Conservation (phyloP, 495 filamentous ascomycete species). For the Neurospora sp. region DNA sequence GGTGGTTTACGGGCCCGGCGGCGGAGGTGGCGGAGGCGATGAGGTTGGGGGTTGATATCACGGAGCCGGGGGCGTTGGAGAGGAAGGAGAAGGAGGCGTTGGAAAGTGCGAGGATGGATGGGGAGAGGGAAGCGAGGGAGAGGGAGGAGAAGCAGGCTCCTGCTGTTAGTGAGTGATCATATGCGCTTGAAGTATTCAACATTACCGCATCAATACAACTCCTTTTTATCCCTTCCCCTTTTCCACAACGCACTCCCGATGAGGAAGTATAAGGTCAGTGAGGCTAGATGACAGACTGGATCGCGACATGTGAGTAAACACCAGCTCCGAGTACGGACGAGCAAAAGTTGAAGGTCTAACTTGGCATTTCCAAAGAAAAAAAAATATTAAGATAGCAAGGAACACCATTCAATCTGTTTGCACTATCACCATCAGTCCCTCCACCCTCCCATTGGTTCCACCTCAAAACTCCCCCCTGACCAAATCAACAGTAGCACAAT, state of each 20-base stretch:
- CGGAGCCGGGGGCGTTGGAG: conserved; percentile 41
- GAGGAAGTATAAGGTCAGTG: too few species aligned
- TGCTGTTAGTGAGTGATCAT: background rate
- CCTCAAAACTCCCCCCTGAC: background rate
- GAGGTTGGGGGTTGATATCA: conserved; percentile 34
- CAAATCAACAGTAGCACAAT: conserved; percentile 5
- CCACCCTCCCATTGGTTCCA: background rate
- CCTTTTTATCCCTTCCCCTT: too few species aligned
- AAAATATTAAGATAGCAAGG: background rate
- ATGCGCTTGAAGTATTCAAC: background rate
- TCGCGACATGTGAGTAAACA: too few species aligned
- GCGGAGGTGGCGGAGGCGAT: conserved; percentile 42
- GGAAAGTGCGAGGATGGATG: background rate
- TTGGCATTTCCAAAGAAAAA: too few species aligned
- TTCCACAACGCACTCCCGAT: too few species aligned
- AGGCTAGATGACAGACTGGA: too few species aligned
- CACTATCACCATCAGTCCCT: background rate
- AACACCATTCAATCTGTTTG: background rate
- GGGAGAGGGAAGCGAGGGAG: background rate
- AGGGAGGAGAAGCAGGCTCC: background rate
- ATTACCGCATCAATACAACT: background rate
- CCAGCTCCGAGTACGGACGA: too few species aligned
- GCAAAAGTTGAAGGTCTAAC: too few species aligned
- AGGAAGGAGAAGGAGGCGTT: conserved; percentile 20
- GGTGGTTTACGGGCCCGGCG: conserved; percentile 51